Evolutionary conservation across 352 stramenopile genomes (phyloP).

Genomic region (Nothophytophthora sp.): DNA sequence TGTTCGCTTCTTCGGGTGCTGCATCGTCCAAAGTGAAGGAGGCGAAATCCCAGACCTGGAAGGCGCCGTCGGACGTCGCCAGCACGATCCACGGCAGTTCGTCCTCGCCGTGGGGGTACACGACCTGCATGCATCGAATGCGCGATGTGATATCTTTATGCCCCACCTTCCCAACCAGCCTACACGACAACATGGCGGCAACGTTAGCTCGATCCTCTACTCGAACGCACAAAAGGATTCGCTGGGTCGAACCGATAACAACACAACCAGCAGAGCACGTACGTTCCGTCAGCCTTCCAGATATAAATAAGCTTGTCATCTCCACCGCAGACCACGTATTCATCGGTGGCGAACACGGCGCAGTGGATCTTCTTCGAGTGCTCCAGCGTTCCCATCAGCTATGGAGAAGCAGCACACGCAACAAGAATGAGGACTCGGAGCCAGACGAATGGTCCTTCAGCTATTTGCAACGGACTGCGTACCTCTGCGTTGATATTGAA

Average conservation of each 20-base stretch:
- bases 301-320: conserved; percentile 87
- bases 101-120: conserved; percentile 63
- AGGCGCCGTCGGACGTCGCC: conserved; percentile 69
- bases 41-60: conserved; percentile 83
- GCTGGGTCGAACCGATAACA: too few species aligned
- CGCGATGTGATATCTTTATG: conserved; percentile 64
- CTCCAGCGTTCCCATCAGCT: conserved; percentile 66
- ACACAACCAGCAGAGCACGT: too few species aligned
- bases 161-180: conserved; percentile 68
- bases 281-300: conserved; percentile 74
- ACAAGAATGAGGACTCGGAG: background rate
- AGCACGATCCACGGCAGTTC: conserved; percentile 71
- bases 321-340: conserved; percentile 74
- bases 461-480: background rate
- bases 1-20: conserved; percentile 60
- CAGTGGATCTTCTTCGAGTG: conserved; percentile 80
- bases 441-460: background rate
- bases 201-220: too few species aligned
- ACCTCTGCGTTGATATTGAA: conserved; percentile 85
- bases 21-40: conserved; percentile 55
- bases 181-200: conserved; percentile 10
- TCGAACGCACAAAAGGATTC: too few species aligned
- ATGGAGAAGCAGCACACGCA: conserved; percentile 3
- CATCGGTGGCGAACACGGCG: conserved; percentile 70
- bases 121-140: conserved; percentile 76